Conservation (phyloP, 345 rosid species). For the Kandelia obovata region DNA sequence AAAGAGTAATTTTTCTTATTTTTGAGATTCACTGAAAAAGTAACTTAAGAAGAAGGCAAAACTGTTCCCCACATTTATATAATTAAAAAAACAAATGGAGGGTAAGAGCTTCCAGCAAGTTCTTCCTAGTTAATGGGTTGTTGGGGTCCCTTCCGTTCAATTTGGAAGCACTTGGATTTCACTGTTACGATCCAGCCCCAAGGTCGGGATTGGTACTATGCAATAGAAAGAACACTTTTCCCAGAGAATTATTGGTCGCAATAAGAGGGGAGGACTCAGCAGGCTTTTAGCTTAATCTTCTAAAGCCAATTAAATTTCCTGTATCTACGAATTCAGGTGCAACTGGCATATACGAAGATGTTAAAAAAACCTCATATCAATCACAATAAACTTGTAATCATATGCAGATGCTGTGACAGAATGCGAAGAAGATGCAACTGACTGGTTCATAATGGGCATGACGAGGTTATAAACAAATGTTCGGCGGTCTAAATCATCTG, state of each 20-base stretch:
- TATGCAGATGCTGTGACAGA: not conserved
- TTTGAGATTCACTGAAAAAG: too few species aligned
- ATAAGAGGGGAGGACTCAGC: not conserved
- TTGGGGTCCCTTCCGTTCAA: not conserved
- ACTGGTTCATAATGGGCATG: slow-evolving; percentile 67
- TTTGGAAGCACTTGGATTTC: not conserved
- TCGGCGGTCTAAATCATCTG: slow-evolving; percentile 60
- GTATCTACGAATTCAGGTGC: not conserved
- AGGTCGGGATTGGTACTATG: not conserved
- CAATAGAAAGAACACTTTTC: not conserved
- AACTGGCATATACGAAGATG: not conserved
- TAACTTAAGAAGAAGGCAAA: too few species aligned
- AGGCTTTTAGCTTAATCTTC: not conserved
- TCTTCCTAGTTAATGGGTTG: not conserved
- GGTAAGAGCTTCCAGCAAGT: not conserved
- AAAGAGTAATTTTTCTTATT: not conserved
- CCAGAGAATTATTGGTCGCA: not conserved
- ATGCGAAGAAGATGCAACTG: slow-evolving; percentile 11
- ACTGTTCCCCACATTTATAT: too few species aligned
- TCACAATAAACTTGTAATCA: not conserved
- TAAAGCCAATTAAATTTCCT: too few species aligned
- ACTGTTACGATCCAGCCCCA: too few species aligned
- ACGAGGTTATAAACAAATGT: slow-evolving; percentile 66
- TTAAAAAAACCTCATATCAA: not conserved
- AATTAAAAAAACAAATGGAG: not conserved